Base-by-base conservation (phyloP, 2,329 filamentous ascomycete genomes). In the Aspergillus pseudonomiae region DNA sequence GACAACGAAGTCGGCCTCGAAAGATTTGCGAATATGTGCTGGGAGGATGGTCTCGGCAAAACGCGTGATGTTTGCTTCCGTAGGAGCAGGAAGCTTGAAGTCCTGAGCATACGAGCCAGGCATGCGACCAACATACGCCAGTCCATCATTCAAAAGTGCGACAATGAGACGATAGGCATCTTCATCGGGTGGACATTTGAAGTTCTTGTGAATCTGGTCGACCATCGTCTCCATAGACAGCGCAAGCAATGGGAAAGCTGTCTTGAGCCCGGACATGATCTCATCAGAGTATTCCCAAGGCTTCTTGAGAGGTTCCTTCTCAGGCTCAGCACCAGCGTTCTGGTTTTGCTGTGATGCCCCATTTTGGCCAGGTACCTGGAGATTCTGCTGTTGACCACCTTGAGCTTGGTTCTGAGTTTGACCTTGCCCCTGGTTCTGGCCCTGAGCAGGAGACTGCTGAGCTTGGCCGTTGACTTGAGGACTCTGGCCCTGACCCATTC, bases 211-310 rank as follows among this genome's bases (percentile, higher is more conserved):
- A 63, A 99, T 97, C 79, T 98, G 94, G 75, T 99, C 95, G 34
- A 98, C 94, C 93, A 98, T 99, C 0, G 94, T 97, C 81, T 99
- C 95, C 95, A 99, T 98, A 0, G 94, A 97, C 50, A 98, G 83
- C 11, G 96, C 95, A 70, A 99, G 86, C 21, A 99, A 85, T 28
- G 95, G 95, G 83, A 98, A 99, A 0, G 94, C 94, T 7, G 95
- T 98, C 84, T 99, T 98, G 60, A 99, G 88, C 34, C 93, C 91
- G 39, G 93, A 91, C 85, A 97, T 93, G 65, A 99, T 93, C 75
- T 98, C 94, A 70, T 99, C 95, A 0, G 93, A 94, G 71, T 96
- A 90, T 75, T 99, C 95, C 95, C 95, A 98, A 0, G 96, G 93
- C 67, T 91, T 92, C 80, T 92, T 94, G 14, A 81, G 80, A 60